phyloP scores from a whole-genome alignment of 2,329 filamentous ascomycete genomes.

The Colletotrichum australisinense region DNA sequence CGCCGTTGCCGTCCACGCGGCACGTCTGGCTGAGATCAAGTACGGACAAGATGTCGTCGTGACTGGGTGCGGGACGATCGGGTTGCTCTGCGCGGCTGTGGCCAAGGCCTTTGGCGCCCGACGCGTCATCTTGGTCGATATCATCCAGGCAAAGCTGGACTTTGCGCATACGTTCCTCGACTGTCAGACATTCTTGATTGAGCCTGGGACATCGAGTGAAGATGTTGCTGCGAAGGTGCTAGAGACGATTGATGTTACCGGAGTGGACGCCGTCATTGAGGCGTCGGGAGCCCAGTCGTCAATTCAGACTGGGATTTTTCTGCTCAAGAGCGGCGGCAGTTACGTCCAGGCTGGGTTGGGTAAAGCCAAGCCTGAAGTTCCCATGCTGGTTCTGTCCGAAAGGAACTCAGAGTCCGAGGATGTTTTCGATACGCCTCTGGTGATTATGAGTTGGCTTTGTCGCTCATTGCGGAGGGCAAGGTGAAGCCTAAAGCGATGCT shows the following conservation, averaged over 20 bases:
- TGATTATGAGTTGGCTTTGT: slow-evolving; percentile 2
- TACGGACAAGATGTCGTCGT: slow-evolving; percentile 17
- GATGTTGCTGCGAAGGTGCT: background rate
- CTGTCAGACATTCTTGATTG: slow-evolving; percentile 4
- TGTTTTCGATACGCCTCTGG: slow-evolving; percentile 11
- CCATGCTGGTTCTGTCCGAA: slow-evolving; percentile 19
- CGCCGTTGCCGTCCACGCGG: slow-evolving; percentile 20
- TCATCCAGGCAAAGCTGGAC: slow-evolving; percentile 9
- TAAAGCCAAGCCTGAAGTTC: slow-evolving; percentile 12
- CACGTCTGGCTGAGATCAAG: slow-evolving; percentile 16
- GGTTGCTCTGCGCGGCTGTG: slow-evolving; percentile 12
- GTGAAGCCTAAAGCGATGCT: slow-evolving; percentile 9
- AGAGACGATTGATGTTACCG: background rate
- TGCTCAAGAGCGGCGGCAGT: slow-evolving; percentile 9
- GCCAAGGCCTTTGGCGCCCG: slow-evolving; percentile 25
- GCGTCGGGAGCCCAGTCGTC: slow-evolving; percentile 16
- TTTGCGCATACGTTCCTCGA: slow-evolving; percentile 17
- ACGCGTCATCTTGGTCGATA: slow-evolving; percentile 18
- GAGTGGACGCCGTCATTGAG: slow-evolving; percentile 6
- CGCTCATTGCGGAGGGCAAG: slow-evolving; percentile 4
- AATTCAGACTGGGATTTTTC: slow-evolving; percentile 10
- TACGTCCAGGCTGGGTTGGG: slow-evolving; percentile 15
- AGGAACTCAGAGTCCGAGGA: slow-evolving; percentile 10
- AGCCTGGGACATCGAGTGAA: background rate
- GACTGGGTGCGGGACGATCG: slow-evolving; percentile 22